Percentiles rank a stretch among this genome's conserved stretches.
Evolutionary conservation across 176 grass and related monocot genomes (phyloP).

Genomic region (Zoysia japonica): DNA sequence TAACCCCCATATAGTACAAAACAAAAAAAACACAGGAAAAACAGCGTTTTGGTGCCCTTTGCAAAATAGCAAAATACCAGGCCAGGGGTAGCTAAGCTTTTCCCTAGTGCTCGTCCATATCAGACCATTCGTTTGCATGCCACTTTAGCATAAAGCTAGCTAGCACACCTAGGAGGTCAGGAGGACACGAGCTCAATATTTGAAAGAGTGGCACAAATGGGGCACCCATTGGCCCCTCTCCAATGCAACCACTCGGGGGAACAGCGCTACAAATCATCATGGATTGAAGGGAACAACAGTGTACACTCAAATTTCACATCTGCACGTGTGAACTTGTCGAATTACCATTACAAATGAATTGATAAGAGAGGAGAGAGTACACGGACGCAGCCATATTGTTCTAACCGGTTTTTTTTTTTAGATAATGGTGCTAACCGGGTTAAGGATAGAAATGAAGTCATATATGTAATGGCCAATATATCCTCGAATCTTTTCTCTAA

Average conservation of each 20-base stretch:
- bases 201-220: slow-evolving; percentile 23
- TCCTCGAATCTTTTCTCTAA: no score
- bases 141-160: slow-evolving; percentile 38
- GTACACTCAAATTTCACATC: not conserved
- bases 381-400: no score
- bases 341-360: not conserved
- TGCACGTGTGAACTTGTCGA: slow-evolving; percentile 28
- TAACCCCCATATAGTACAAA: no score
- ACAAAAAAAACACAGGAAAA: not conserved
- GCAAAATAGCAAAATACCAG: slow-evolving; percentile 28
- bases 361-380: no score
- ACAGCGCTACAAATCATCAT: slow-evolving; percentile 44
- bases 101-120: slow-evolving; percentile 39
- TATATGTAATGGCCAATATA: no score
- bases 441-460: no score
- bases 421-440: no score
- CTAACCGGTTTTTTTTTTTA: no score
- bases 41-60: slow-evolving; percentile 1
- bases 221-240: slow-evolving; percentile 5
- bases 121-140: slow-evolving; percentile 25
- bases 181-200: slow-evolving; percentile 15
- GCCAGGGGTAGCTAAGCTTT: not conserved
- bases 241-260: slow-evolving; percentile 49
- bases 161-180: slow-evolving; percentile 12
- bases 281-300: slow-evolving; percentile 15